Base-by-base conservation (phyloP, 1,284 basidiomycete species). In the Trichosporon asahii region DNA sequence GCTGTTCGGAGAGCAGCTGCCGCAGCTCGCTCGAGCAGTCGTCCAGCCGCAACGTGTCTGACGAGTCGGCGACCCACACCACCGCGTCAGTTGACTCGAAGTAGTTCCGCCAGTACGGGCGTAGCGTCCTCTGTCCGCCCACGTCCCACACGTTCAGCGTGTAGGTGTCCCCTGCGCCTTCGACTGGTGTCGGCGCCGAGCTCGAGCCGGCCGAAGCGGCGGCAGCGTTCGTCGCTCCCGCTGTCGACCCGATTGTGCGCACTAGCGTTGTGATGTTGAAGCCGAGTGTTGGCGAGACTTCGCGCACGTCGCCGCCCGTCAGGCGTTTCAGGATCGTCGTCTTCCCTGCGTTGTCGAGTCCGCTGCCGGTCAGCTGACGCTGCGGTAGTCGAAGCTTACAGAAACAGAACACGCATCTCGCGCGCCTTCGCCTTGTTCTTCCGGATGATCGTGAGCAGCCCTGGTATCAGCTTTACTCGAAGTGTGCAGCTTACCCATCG, bases 51-150 rank as follows among this genome's bases (percentile, higher is more conserved):
- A 93, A 87, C 37, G 91, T 87, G 84, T 99, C 97, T 55, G 91
- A 89, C 0, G 93, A 95, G 85, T 99, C 97, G 40, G 99, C 95
- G 18, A 99, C 97, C 97, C 97, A 99, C 37, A 99, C 94, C 64
- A 99, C 87, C 3, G 93, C 96, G 84, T 99, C 97, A 5, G 97
- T 99, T 83, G 95, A 92, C 83, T 99, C 97, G 78, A 99, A 99
- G 85, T 99, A 99, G 84, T 99, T 99, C 37, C 94, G 87, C 97
- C 97, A 99, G 82, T 99, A 99, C 1, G 97, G 95, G 25, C 97
- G 88, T 57, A 99, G 88, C 0, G 94, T 96, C 67, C 91, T 89
- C 83, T 99, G 97, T 12, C 97, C 97, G 31, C 97, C 97, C 37
- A 99, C 94, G 81, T 99, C 97, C 97, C 96, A 95, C 18, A 97